Evolutionary conservation across 768 basidiomycete species (phyloP).

Genomic region (Lactifluus echinatus): DNA sequence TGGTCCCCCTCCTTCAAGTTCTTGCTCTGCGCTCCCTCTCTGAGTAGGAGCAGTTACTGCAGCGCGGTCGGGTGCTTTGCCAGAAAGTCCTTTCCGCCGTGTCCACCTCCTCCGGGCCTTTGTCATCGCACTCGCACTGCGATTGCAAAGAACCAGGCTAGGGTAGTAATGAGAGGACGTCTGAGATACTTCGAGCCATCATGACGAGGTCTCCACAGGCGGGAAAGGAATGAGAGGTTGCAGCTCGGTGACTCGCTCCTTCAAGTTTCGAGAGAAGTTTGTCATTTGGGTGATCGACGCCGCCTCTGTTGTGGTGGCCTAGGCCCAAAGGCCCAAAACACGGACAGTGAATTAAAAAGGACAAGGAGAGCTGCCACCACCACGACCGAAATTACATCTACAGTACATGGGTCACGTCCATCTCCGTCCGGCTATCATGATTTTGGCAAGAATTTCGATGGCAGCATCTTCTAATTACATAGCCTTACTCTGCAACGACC

Average conservation of each 20-base stretch:
- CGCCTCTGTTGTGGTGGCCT: background rate
- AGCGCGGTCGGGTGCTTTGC: constrained; percentile 1
- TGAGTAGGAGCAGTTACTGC: background rate
- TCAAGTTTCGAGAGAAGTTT: no score
- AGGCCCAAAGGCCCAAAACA: no score
- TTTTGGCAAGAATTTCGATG: background rate
- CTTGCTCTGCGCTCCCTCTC: background rate
- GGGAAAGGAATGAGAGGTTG: background rate
- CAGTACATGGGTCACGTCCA: no score
- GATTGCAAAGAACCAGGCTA: constrained; percentile 1
- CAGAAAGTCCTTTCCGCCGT: constrained; percentile 4
- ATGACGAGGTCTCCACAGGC: background rate
- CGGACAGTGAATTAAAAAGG: no score
- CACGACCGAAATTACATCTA: background rate
- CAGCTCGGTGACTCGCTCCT: background rate
- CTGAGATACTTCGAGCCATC: background rate
- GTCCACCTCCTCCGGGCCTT: background rate
- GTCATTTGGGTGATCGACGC: background rate
- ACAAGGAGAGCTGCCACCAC: background rate
- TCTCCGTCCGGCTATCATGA: no score
- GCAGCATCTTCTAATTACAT: background rate
- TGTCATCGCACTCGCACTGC: background rate
- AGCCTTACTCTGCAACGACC: no score
- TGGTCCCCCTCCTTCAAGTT: background rate
- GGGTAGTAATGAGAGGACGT: background rate